Conservation (phyloP, 2,329 filamentous ascomycete species). For the Beauveria medogensis region DNA sequence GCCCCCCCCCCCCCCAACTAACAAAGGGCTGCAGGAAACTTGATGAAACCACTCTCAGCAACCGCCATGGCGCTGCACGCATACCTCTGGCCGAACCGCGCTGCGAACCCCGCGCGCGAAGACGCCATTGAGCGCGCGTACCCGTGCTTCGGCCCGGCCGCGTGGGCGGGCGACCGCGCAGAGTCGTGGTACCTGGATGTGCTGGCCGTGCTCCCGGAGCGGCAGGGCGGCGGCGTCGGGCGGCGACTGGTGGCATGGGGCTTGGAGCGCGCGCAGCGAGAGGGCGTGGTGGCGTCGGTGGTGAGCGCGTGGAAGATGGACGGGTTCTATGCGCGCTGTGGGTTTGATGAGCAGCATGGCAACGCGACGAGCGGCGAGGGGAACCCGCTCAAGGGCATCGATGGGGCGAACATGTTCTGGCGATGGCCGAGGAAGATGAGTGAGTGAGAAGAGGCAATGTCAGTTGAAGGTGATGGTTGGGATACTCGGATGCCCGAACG, state of each 20-base stretch:
- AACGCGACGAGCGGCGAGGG: slow-evolving; percentile 3
- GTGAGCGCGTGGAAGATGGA: slow-evolving; percentile 30
- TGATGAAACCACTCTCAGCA: slow-evolving; percentile 13
- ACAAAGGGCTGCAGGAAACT: slow-evolving; percentile 11
- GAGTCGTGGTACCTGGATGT: slow-evolving; percentile 31
- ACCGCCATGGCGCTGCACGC: slow-evolving; percentile 11
- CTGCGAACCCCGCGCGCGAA: slow-evolving; percentile 15
- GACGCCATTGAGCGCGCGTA: slow-evolving; percentile 16
- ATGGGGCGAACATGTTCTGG: slow-evolving; percentile 9
- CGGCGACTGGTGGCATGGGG: slow-evolving; percentile 33
- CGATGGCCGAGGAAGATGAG: background rate
- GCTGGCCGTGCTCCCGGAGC: slow-evolving; percentile 30
- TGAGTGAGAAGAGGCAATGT: background rate
- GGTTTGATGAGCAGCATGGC: slow-evolving; percentile 7
- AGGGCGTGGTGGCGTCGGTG: slow-evolving; percentile 31
- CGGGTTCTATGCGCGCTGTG: slow-evolving; percentile 25
- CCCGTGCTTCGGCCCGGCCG: slow-evolving; percentile 15
- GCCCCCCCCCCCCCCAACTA: too few species aligned
- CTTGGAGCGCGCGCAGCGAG: slow-evolving; percentile 25
- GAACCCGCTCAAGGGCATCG: slow-evolving; percentile 3
- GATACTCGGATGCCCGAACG: too few species aligned
- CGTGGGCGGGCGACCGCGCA: slow-evolving; percentile 22
- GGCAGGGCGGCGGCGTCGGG: slow-evolving; percentile 29
- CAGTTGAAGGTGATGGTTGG: too few species aligned
- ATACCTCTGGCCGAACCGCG: slow-evolving; percentile 17